These are phyloP conservation scores for Oxalis stricta DNA, from an alignment of 441 rosid genomes.

Conservation along the genomic window DNA sequence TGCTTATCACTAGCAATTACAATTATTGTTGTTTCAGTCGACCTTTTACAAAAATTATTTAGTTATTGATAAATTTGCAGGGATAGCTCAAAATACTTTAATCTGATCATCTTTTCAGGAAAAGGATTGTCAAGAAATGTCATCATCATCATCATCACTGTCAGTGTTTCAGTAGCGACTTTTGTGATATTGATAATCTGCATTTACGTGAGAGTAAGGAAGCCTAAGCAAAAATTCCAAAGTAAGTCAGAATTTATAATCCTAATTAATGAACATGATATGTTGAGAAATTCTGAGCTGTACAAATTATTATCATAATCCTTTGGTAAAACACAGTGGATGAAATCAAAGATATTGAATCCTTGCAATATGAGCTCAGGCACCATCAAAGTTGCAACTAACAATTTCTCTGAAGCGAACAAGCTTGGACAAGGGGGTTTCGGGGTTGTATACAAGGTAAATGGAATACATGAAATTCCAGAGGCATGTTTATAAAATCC, in stretches of 20 bases:
- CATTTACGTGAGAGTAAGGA: not conserved
- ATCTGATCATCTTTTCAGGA: not conserved
- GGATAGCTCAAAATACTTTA: not conserved
- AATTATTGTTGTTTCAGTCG: too few species aligned
- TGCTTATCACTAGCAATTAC: too few species aligned
- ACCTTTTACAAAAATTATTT: too few species aligned
- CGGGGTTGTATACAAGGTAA: conserved; percentile 14
- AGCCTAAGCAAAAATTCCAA: not conserved
- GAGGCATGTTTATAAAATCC: too few species aligned
- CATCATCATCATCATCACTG: too few species aligned
- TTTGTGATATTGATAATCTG: not conserved
- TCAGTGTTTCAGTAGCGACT: not conserved
- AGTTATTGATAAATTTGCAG: not conserved
- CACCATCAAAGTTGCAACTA: not conserved
- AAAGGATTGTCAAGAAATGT: not conserved
- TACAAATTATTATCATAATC: too few species aligned
- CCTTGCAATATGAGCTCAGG: conserved; percentile 6
- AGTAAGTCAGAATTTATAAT: not conserved
- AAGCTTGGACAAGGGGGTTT: conserved; percentile 18
- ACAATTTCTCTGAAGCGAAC: conserved; percentile 8
- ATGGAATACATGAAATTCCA: not conserved
- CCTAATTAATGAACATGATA: too few species aligned
- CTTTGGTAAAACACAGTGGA: not conserved
- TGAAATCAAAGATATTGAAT: not conserved
- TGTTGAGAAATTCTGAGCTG: not conserved